phyloP scores from a whole-genome alignment of 1,284 basidiomycete species.

The Sanguinoderma infundibulare region DNA sequence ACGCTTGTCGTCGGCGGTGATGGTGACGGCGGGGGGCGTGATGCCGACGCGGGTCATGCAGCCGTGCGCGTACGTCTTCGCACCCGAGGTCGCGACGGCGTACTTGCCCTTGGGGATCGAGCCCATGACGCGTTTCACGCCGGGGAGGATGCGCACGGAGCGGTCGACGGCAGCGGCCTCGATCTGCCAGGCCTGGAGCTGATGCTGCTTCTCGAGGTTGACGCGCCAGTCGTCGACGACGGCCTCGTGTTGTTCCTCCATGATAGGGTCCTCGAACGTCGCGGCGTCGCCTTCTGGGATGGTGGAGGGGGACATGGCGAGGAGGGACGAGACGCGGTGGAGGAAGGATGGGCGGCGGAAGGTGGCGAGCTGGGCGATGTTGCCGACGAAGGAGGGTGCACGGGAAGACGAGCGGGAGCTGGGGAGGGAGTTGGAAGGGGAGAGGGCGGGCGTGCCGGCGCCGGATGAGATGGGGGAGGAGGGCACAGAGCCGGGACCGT shows the following conservation, averaged over 20 bases:
- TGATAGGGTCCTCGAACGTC: slow-evolving; percentile 42
- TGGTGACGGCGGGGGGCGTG: slow-evolving; percentile 71
- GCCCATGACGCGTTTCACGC: slow-evolving; percentile 70
- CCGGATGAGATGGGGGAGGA: slow-evolving; percentile 33
- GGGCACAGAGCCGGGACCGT: slow-evolving; percentile 44
- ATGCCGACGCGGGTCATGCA: slow-evolving; percentile 79
- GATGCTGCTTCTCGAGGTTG: slow-evolving; percentile 36
- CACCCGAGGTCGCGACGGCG: slow-evolving; percentile 79
- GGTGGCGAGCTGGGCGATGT: slow-evolving; percentile 32
- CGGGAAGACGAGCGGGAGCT: slow-evolving; percentile 44
- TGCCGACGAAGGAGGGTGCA: slow-evolving; percentile 44
- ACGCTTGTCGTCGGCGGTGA: slow-evolving; percentile 80
- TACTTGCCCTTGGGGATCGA: slow-evolving; percentile 71
- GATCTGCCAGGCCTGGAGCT: slow-evolving; percentile 55
- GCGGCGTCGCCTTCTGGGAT: slow-evolving; percentile 44
- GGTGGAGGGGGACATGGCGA: slow-evolving; percentile 43
- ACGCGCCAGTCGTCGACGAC: slow-evolving; percentile 35
- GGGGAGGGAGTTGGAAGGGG: slow-evolving; percentile 46
- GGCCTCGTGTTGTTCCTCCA: slow-evolving; percentile 41
- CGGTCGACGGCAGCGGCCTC: slow-evolving; percentile 70
- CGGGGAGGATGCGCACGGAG: slow-evolving; percentile 75
- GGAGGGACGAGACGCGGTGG: slow-evolving; percentile 49
- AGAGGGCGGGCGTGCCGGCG: slow-evolving; percentile 27
- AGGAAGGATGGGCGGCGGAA: slow-evolving; percentile 56
- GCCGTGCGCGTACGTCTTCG: slow-evolving; percentile 75